Conservation (phyloP, 352 stramenopile genomes). For the Pseudoperonospora humuli region DNA sequence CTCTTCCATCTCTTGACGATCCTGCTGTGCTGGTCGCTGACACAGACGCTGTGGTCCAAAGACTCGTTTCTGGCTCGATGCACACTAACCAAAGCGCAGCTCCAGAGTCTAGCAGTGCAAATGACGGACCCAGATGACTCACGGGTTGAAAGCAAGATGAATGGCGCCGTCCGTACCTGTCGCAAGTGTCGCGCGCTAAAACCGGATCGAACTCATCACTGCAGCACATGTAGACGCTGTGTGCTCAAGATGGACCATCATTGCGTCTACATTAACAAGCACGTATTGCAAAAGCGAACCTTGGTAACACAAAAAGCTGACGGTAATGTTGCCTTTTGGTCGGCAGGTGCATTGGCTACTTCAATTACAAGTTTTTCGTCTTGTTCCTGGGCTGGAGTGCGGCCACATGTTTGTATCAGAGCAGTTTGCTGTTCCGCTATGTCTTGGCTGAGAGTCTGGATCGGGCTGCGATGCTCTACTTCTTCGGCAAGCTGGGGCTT, state of each 20-base stretch:
- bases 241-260: slow-evolving; percentile 88
- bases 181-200: slow-evolving; percentile 73
- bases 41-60: slow-evolving; percentile 40
- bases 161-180: slow-evolving; percentile 56
- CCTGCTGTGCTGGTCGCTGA: slow-evolving; percentile 52
- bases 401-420: slow-evolving; percentile 57
- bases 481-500: slow-evolving; percentile 45
- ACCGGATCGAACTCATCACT: slow-evolving; percentile 77
- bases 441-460: slow-evolving; percentile 48
- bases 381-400: slow-evolving; percentile 77
- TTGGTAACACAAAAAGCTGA: slow-evolving; percentile 8
- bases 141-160: slow-evolving; percentile 61
- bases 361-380: slow-evolving; percentile 89
- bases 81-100: slow-evolving; percentile 8
- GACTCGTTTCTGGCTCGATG: slow-evolving; percentile 47
- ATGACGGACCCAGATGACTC: neutral
- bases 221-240: slow-evolving; percentile 63
- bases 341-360: slow-evolving; percentile 74
- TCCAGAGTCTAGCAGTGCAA: slow-evolving; percentile 6
- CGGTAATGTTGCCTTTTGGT: neutral
- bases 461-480: slow-evolving; percentile 41
- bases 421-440: slow-evolving; percentile 58
- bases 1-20: slow-evolving; percentile 49
- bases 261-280: slow-evolving; percentile 88
- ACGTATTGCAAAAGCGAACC: slow-evolving; percentile 4